Evolutionary conservation across 306 rosid genomes (phyloP).

Genomic region (Acacia confusa): DNA sequence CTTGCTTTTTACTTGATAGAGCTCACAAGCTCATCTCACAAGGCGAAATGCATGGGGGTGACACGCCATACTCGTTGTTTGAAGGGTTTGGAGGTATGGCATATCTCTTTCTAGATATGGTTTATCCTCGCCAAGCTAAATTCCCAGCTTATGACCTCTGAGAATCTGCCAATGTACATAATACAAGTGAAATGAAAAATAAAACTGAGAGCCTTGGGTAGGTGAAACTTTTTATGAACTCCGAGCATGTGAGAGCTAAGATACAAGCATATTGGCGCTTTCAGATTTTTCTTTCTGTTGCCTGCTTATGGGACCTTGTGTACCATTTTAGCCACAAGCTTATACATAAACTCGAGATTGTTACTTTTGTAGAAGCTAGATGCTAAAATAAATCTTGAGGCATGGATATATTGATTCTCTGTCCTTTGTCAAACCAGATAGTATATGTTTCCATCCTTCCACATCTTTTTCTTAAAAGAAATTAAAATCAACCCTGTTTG

Average conservation of each 20-base stretch:
- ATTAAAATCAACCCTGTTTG: background rate
- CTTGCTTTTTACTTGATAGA: conserved; percentile 63
- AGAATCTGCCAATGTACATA: conserved; percentile 11
- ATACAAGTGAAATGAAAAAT: too few species aligned
- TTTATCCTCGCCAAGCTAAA: conserved; percentile 52
- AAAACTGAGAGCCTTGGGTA: background rate
- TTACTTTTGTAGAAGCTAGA: background rate
- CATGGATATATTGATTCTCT: background rate
- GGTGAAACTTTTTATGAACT: background rate
- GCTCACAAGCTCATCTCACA: conserved; percentile 56
- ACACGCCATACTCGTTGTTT: conserved; percentile 60
- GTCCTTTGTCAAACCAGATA: background rate
- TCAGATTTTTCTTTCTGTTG: background rate
- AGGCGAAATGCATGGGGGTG: conserved; percentile 74
- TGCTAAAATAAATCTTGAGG: background rate
- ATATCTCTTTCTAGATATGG: conserved; percentile 58
- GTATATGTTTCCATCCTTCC: background rate
- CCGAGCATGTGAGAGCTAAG: conserved; percentile 7
- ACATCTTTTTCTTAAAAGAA: too few species aligned
- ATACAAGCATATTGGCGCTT: background rate
- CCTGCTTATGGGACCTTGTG: background rate
- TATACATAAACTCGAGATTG: background rate
- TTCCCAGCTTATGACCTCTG: conserved; percentile 66
- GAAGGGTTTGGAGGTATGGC: conserved; percentile 73
- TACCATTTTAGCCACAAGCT: background rate